A percentile compares a stretch with the other conserved stretches of the same genome.
Conservation (phyloP, 164 flowering plant genomes). For the Dillenia suffruticosa region DNA sequence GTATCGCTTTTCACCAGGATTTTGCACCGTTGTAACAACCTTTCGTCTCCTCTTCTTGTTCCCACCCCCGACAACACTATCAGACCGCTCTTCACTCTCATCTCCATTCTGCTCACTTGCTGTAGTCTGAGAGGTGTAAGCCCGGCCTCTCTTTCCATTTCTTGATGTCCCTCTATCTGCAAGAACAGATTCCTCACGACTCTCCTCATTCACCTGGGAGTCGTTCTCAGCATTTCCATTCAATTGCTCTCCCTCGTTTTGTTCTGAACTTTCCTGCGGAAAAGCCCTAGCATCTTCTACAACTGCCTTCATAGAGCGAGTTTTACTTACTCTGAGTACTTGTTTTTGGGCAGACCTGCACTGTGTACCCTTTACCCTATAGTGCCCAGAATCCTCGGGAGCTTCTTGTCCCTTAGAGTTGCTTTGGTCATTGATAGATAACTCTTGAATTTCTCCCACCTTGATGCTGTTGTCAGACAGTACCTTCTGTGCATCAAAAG, state of each 20-base stretch:
- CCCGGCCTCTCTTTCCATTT: conserved; percentile 40
- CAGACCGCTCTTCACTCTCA: conserved; percentile 62
- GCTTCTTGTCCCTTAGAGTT: conserved; percentile 20
- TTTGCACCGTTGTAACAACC: conserved; percentile 29
- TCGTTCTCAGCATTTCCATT: conserved; percentile 14
- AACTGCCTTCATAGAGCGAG: conserved; percentile 60
- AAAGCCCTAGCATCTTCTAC: conserved; percentile 55
- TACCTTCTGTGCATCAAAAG: conserved; percentile 19
- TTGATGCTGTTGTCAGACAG: conserved; percentile 19
- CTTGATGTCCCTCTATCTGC: conserved; percentile 18
- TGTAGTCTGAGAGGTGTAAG: conserved; percentile 31
- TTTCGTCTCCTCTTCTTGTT: conserved; percentile 63
- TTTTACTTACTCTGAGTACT: conserved; percentile 31
- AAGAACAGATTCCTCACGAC: conserved; percentile 29
- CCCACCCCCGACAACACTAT: conserved; percentile 56
- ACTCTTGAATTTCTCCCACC: conserved; percentile 16
- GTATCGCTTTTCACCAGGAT: conserved; percentile 66
- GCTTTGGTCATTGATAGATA: conserved; percentile 34
- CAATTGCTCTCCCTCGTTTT: conserved; percentile 16
- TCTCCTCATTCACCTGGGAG: conserved; percentile 27
- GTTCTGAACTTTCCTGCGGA: conserved; percentile 32
- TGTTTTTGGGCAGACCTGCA: conserved; percentile 30
- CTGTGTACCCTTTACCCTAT: conserved; percentile 26
- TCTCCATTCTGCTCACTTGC: conserved; percentile 54
- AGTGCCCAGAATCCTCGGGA: conserved; percentile 49